Conservation (phyloP, 306 rosid species). For the Cucurbita pepo region DNA sequence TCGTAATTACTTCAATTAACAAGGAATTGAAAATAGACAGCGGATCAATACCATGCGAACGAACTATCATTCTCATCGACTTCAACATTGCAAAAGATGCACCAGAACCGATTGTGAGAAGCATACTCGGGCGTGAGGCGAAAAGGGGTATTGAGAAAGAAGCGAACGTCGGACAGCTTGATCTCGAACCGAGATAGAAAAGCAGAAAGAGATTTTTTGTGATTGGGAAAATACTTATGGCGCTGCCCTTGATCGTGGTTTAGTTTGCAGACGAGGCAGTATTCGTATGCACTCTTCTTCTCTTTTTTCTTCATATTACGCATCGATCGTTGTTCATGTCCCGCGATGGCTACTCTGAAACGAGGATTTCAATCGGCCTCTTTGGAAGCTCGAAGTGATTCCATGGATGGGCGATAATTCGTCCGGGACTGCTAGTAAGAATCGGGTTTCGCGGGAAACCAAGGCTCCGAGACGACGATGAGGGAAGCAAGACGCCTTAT, state of each 20-base stretch:
- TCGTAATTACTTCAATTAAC: background rate
- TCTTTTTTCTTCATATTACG: slow-evolving; percentile 7
- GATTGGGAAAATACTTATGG: slow-evolving; percentile 81
- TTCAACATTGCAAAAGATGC: slow-evolving; percentile 57
- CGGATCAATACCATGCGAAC: slow-evolving; percentile 41
- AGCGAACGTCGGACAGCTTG: slow-evolving; percentile 47
- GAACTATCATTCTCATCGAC: slow-evolving; percentile 40
- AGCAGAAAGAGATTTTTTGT: slow-evolving; percentile 50
- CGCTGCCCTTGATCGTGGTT: slow-evolving; percentile 68
- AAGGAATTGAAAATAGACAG: background rate
- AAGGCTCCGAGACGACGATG: background rate
- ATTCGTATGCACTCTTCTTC: slow-evolving; percentile 43
- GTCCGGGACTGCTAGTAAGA: background rate
- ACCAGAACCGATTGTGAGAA: slow-evolving; percentile 61
- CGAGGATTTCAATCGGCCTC: slow-evolving; percentile 11
- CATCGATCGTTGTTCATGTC: background rate
- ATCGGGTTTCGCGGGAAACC: background rate
- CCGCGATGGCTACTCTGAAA: background rate
- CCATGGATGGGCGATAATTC: background rate
- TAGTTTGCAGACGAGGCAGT: slow-evolving; percentile 60
- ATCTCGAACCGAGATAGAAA: slow-evolving; percentile 59
- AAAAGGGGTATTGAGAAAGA: slow-evolving; percentile 44
- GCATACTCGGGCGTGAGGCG: slow-evolving; percentile 33
- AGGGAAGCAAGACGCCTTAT: background rate
- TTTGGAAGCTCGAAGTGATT: background rate